Evolutionary conservation across 768 basidiomycete genomes (phyloP).

Genomic region (Gyrodon lividus): DNA sequence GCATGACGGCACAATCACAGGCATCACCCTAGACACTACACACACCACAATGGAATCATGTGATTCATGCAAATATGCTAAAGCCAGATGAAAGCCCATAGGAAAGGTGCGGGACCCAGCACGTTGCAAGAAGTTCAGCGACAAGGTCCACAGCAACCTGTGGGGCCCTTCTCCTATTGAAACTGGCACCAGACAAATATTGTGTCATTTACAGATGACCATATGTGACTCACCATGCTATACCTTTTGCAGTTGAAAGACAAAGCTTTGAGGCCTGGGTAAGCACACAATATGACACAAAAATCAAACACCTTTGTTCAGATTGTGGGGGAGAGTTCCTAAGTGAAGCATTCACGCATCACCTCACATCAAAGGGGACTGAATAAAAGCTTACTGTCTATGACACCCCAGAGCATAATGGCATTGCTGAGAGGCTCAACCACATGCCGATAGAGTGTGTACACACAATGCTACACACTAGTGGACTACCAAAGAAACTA

Average conservation of each 20-base stretch:
- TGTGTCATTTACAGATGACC: slow-evolving; percentile 32
- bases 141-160: no score
- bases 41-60: slow-evolving; percentile 32
- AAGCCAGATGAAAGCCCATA: no score
- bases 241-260: slow-evolving; percentile 32
- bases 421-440: no score
- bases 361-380: slow-evolving; percentile 39
- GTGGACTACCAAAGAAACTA: no score
- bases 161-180: no score
- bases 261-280: slow-evolving; percentile 31
- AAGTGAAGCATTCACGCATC: no score
- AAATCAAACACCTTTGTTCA: slow-evolving; percentile 36
- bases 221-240: no score
- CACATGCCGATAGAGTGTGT: no score
- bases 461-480: no score
- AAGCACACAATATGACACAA: slow-evolving; percentile 28
- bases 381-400: slow-evolving; percentile 21
- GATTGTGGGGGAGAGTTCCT: no score
- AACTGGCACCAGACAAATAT: slow-evolving; percentile 19
- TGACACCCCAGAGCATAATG: slow-evolving; percentile 19
- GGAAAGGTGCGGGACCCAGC: slow-evolving; percentile 20
- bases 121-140: slow-evolving; percentile 25
- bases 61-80: slow-evolving; percentile 44
- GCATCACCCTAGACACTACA: no score
- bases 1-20: slow-evolving; percentile 27